Base-by-base conservation (phyloP, 192 early-diverging fungal genomes). In the Paraglomus brasilianum region DNA sequence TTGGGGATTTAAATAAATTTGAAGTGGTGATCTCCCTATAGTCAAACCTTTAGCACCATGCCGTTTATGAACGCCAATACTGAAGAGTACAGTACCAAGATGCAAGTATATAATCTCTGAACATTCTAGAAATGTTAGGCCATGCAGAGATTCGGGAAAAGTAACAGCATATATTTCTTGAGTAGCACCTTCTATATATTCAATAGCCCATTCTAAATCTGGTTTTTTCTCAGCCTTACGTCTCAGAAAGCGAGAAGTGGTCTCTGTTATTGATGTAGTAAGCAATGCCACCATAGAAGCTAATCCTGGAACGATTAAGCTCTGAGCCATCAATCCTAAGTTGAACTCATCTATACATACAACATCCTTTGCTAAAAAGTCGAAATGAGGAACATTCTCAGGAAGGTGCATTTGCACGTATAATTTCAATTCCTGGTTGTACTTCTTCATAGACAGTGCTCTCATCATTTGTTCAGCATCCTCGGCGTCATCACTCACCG, bases 261-360 rank as follows among this genome's bases (percentile, higher is more conserved):
- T 72, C 30, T 83, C 81, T 8, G 90, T 85, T 39, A 91, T 85
- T 17, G 85, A 83, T 40, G 86, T 85, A 1, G 87, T 88, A 55
- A 91, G 73, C 15, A 89, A 73, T 70, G 87, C 80, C 45, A 91
- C 40, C 30, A 91, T 65, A 21, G 89, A 87, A 1, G 88, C 80
- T 72, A 92, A 89, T 13, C 90, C 90, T 0, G 90, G 89, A 17
- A 87, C 82, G 51, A 89, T 71, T 17, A 83, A 82, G 69, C 84
- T 86, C 77, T 89, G 87, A 15, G 89, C 89, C 55, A 89, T 71
- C 57, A 92, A 73, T 5, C 87, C 89, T 47, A 90, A 74, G 4
- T 85, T 83, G 66, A 89, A 80, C 75, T 92, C 89, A 53, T 91
- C 90, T 19, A 91, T 76, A 72, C 89, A 92, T 24, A 92, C 75